Conservation (phyloP, 192 early-diverging fungal genomes). For the Piromyces sp. region DNA sequence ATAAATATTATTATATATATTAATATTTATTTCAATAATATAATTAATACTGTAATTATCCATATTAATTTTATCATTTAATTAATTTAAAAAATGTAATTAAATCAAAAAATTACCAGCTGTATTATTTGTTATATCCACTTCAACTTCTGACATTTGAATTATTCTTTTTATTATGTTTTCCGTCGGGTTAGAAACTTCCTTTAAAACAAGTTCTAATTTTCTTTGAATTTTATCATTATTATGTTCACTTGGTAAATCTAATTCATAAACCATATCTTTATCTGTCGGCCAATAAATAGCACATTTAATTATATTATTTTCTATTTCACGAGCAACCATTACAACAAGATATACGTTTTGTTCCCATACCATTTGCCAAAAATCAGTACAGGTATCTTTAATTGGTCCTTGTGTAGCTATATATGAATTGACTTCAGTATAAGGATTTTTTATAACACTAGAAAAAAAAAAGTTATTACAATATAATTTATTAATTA, state of each 20-base stretch:
- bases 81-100: too few species aligned
- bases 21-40: too few species aligned
- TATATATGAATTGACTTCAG: conserved; percentile 44
- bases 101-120: too few species aligned
- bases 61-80: too few species aligned
- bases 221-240: neutral
- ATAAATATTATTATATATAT: too few species aligned
- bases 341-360: conserved; percentile 60
- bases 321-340: conserved; percentile 66
- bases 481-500: too few species aligned
- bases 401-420: conserved; percentile 74
- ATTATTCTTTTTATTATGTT: neutral
- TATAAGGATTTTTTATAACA: neutral
- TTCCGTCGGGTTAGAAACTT: neutral
- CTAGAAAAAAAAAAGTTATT: too few species aligned
- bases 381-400: conserved; percentile 62
- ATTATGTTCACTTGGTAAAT: neutral
- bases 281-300: conserved; percentile 66
- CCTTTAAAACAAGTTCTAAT: neutral
- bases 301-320: conserved; percentile 55
- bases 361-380: conserved; percentile 80
- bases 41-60: too few species aligned
- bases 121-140: neutral
- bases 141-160: neutral
- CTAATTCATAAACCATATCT: conserved; percentile 4